Evolutionary conservation across 2,329 filamentous ascomycete species (phyloP), one percentile per base, ranked within the genome.

Genomic region (Aureobasidium mangrovei): DNA sequence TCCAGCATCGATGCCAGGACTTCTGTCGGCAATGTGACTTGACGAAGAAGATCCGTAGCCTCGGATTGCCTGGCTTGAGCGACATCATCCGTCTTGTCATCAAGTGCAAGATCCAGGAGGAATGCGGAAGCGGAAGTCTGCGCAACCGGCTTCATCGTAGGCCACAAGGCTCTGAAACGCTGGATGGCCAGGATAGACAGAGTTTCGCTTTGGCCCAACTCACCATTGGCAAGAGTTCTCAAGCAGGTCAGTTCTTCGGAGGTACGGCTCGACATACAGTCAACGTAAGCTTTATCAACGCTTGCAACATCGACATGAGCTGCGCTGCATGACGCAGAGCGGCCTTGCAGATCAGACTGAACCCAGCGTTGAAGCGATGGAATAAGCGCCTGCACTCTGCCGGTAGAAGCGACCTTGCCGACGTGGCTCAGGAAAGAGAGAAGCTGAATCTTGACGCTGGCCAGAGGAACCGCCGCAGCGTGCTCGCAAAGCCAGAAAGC

Each of bases 401-500:
- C 82, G 28, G 78, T 81, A n/a, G 82, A 83, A 3, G 88, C 83
- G 48, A 82, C 79, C 63, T 89, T 89, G 48, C 75, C 75, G n/a
- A 91, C 75, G 53, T 82, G 79, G 62, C 86, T 87, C 32, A 95
- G 73, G 3, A 86, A 74, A 35, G 77, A 77, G n/a, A 97, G 74
- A 7, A 97, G 72, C 38, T 80, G 77, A 26, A 84, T 69, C 66
- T 94, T 93, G 48, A 88, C 81, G 4, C 75, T 67, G 42, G 86
- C 72, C 0, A 88, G 66, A 0, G 91, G 87, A 1, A 87, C 86
- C 10, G 76, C 70, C 7, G 85, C 75, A 28, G 81, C 76, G 67
- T 96, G 91, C 29, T 83, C 84, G 48, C 84, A 81, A 7, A 97
- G 72, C 65, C 86, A 93, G 2, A 78, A 76, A 43, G 91, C 75